Evolutionary conservation across 768 basidiomycete genomes (phyloP), one percentile per base, ranked within the genome.

Genomic region (Tricholomella constricta): DNA sequence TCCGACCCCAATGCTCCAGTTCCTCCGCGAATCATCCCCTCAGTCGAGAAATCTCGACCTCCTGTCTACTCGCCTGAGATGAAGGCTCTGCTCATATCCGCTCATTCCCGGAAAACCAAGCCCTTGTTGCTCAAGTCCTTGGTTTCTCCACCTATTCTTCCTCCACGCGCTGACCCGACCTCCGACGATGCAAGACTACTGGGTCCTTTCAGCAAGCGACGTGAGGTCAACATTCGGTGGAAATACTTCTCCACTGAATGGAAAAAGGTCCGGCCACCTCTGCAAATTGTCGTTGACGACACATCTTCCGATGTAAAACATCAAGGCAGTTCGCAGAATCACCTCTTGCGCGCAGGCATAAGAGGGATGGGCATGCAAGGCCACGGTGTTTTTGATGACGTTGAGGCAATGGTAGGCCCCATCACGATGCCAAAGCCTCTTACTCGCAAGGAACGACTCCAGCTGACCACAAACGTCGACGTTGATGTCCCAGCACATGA

Each of bases 141-240:
- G 34, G 48, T 54, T 7, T 65, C 62, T 9, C 89, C 89, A 1
- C 80, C 83, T 2, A 75, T 64, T 4, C 69, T 91, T 20, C 85
- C 86, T 2, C 58, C 65, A n/a, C 80, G 81, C 19, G 83, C 83
- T 26, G 69, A 85, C 55, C 78, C 81, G 17, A 56, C 65, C 2
- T 85, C 87, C 8, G 73, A 80, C 51, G 85, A 88, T 48, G 83
- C 84, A 1, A 65, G 65, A 25, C 59, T 86, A 3, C 69, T 88
- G 29, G 89, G 89, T 2, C 80, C 77, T 9, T 72, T 91, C 37
- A 88, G 87, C 73, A 88, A 82, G 63, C 82, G 90, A 31, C 80
- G 89, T 38, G 81, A 90, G 65, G 76, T 83, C 44, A 93, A 94
- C 67, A 75, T 84, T 41, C 82, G 83, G 19, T 82, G 86, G 83